Percentiles rank a stretch among this genome's conserved stretches.
These are phyloP conservation scores for Nemophila menziesii DNA, from an alignment of 257 asterid genomes.

Conservation along the genomic window DNA sequence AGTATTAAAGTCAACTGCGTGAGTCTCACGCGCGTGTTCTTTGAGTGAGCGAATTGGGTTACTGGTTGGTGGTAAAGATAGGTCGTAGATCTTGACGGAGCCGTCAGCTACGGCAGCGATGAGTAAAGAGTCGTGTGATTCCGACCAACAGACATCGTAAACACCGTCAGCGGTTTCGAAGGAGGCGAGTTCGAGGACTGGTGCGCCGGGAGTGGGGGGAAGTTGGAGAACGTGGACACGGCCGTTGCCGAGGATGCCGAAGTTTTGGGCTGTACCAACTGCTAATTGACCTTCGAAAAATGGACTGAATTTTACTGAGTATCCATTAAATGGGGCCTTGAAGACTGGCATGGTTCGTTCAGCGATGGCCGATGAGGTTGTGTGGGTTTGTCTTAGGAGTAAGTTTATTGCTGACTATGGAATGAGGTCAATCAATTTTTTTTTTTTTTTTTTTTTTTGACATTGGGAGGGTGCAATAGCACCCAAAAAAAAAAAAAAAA, in stretches of 20 bases:
- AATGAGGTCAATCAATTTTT: too few species aligned
- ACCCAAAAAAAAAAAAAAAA: too few species aligned
- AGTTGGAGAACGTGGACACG: slow-evolving; percentile 83
- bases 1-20: slow-evolving; percentile 71
- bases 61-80: slow-evolving; percentile 58
- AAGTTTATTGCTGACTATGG: not conserved
- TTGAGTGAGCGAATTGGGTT: slow-evolving; percentile 85
- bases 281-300: slow-evolving; percentile 77
- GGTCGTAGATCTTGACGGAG: slow-evolving; percentile 77
- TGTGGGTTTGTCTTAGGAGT: not conserved
- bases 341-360: slow-evolving; percentile 52
- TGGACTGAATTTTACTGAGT: slow-evolving; percentile 93
- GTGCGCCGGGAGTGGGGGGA: slow-evolving; percentile 19
- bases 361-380: not conserved
- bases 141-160: slow-evolving; percentile 93
- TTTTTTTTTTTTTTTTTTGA: too few species aligned
- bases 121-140: slow-evolving; percentile 82
- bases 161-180: slow-evolving; percentile 96
- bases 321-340: slow-evolving; percentile 79
- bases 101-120: slow-evolving; percentile 89
- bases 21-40: slow-evolving; percentile 90
- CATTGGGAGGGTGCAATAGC: too few species aligned
- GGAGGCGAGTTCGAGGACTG: slow-evolving; percentile 53
- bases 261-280: slow-evolving; percentile 88
- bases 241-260: slow-evolving; percentile 96